These are phyloP conservation scores for Coemansia sp. DNA, from an alignment of 192 early-diverging fungal species.

Conservation along the genomic window DNA sequence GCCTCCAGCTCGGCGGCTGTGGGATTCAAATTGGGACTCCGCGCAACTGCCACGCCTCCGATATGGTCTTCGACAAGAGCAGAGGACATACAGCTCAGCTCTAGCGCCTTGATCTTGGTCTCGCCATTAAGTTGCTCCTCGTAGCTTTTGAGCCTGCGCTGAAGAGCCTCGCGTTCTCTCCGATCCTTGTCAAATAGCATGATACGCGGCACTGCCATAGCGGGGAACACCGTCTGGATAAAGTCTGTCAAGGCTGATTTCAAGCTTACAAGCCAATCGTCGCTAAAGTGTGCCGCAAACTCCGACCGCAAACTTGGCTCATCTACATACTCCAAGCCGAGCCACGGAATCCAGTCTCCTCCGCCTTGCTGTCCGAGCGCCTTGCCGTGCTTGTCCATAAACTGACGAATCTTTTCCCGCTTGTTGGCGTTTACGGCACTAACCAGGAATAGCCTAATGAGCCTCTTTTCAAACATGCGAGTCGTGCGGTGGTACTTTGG, in stretches of 20 bases:
- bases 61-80: constrained; percentile 53
- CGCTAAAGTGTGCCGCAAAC: constrained; percentile 53
- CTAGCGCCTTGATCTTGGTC: constrained; percentile 39
- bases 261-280: constrained; percentile 45
- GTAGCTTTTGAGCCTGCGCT: constrained; percentile 25
- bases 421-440: constrained; percentile 26
- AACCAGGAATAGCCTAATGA: constrained; percentile 52
- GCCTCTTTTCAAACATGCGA: constrained; percentile 54
- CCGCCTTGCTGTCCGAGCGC: constrained; percentile 50
- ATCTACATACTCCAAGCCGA: constrained; percentile 51
- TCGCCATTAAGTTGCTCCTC: constrained; percentile 46
- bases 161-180: constrained; percentile 36
- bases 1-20: background rate
- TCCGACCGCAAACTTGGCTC: constrained; percentile 36
- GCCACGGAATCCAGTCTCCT: constrained; percentile 59
- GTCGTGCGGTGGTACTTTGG: constrained; percentile 57
- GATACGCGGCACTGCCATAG: constrained; percentile 54
- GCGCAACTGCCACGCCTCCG: constrained; percentile 17
- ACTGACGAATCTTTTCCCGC: constrained; percentile 30
- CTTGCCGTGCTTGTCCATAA: constrained; percentile 39
- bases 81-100: constrained; percentile 5
- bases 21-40: constrained; percentile 18
- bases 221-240: constrained; percentile 54
- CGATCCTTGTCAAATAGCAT: constrained; percentile 52
- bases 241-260: constrained; percentile 45